These are phyloP conservation scores for Tremellales sp. DNA, from an alignment of 1,284 basidiomycete species.

Conservation along the genomic window DNA sequence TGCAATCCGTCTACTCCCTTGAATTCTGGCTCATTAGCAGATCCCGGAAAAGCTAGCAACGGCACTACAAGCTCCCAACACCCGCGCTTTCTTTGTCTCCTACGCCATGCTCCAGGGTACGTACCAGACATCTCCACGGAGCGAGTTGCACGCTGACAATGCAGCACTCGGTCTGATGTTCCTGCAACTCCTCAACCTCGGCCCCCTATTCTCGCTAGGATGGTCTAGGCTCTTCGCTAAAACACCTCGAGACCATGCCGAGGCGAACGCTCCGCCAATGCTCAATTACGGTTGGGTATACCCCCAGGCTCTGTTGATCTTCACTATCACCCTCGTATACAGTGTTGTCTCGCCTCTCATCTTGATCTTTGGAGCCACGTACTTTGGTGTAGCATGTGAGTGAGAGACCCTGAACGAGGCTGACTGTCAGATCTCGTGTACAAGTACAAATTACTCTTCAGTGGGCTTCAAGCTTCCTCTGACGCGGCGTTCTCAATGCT, in stretches of 20 bases:
- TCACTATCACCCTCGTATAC: constrained; percentile 90
- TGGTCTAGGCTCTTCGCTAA: constrained; percentile 67
- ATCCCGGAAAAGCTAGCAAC: constrained; percentile 84
- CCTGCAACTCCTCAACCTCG: constrained; percentile 83
- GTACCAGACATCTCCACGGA: not conserved
- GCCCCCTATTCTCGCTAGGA: constrained; percentile 70
- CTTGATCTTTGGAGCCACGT: constrained; percentile 86
- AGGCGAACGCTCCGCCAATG: constrained; percentile 94
- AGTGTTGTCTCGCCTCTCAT: constrained; percentile 93
- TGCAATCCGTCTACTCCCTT: not conserved
- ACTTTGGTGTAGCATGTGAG: constrained; percentile 79
- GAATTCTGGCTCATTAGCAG: constrained; percentile 49
- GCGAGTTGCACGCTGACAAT: not conserved
- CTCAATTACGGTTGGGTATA: constrained; percentile 90
- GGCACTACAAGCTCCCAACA: constrained; percentile 63
- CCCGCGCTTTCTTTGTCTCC: constrained; percentile 85
- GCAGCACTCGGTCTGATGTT: constrained; percentile 88
- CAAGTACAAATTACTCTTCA: constrained; percentile 95
- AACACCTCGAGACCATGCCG: constrained; percentile 88
- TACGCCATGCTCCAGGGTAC: constrained; percentile 89
- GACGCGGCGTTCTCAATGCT: not conserved
- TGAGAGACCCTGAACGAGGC: constrained; percentile 7
- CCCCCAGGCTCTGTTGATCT: constrained; percentile 91
- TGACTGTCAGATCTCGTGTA: constrained; percentile 66
- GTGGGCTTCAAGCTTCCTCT: constrained; percentile 51